Evolutionary conservation across 2,329 filamentous ascomycete genomes (phyloP), one percentile per base, ranked within the genome.

Genomic region (Ophiocordyceps polyrhachis-furcata): DNA sequence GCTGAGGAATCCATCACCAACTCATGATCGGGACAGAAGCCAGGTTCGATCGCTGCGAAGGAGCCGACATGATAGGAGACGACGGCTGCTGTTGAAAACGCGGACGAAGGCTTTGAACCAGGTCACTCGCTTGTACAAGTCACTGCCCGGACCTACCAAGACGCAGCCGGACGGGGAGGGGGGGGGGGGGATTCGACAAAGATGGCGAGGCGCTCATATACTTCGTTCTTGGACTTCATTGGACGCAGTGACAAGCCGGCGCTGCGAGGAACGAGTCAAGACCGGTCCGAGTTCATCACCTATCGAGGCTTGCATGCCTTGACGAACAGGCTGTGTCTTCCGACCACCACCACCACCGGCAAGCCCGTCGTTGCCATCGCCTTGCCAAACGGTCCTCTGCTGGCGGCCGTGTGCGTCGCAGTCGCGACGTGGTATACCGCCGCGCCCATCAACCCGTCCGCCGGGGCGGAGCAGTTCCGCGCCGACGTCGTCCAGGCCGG

Each of bases 341-440:
- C 60, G 20, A n/a, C n/a, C n/a, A n/a, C n/a, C n/a, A n/a, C n/a
- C n/a, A n/a, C n/a, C n/a, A n/a, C n/a, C n/a, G n/a, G n/a, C n/a
- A n/a, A 68, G 48, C 66, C 67, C 3, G 58, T 68, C 13, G 61
- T 73, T 11, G 69, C 66, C 25, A 64, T 74, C 41, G 66, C 70
- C 2, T 52, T 75, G 5, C 69, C 70, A 1, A 75, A 74, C 49
- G 71, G 71, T 4, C 68, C 68, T 12, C 55, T 73, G 1, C 58
- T 74, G n/a, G 71, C 69, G 11, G 59, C 70, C 13, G 63, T 67
- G 2, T 65, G 66, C 23, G 52, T 75, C 15, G 67, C 70, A 0
- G 64, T 69, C 5, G 58, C 67, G 3, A 68, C 64, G 17, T 67
- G 65, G 47, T 74, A 71, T 51, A 69, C 63, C 5, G 65, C 68